Percentiles rank a stretch among this genome's conserved stretches.
phyloP scores from a whole-genome alignment of 768 basidiomycete species.

The Gymnopilus junonius region DNA sequence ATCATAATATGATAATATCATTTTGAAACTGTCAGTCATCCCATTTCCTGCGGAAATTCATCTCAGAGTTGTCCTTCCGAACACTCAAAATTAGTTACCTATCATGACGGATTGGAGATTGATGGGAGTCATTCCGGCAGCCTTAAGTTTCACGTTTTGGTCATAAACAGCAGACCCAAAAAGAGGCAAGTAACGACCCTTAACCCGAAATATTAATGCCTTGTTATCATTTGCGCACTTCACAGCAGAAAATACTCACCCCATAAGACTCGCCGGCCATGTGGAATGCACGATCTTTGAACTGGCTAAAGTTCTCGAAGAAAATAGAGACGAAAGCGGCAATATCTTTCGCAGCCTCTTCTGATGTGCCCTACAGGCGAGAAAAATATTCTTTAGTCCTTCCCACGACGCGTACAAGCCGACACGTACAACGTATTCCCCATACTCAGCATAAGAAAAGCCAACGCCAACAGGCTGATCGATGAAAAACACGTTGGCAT shows the following conservation, averaged over 20 bases:
- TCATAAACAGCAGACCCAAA: constrained; percentile 82
- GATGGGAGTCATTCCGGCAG: constrained; percentile 58
- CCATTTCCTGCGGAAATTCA: constrained; percentile 54
- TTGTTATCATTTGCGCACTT: too few species aligned
- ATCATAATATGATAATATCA: constrained; percentile 44
- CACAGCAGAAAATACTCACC: constrained; percentile 39
- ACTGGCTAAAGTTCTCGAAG: constrained; percentile 73
- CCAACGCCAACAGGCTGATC: constrained; percentile 68
- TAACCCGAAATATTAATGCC: too few species aligned
- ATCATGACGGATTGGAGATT: constrained; percentile 79
- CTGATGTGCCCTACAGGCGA: constrained; percentile 53
- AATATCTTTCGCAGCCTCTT: constrained; percentile 72
- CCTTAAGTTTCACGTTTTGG: constrained; percentile 58
- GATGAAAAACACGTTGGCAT: constrained; percentile 66
- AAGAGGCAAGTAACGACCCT: constrained; percentile 74
- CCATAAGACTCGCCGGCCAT: constrained; percentile 81
- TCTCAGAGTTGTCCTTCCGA: not conserved
- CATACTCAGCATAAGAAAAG: constrained; percentile 68
- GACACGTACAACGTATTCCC: constrained; percentile 56
- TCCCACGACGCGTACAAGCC: not conserved
- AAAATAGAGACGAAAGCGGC: constrained; percentile 74
- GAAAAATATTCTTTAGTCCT: not conserved
- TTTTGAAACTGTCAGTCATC: constrained; percentile 58
- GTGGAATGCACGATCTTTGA: constrained; percentile 69
- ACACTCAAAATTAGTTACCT: constrained; percentile 37